Conservation (phyloP, 2,329 filamentous ascomycete genomes). For the Epichloe gansuensis region DNA sequence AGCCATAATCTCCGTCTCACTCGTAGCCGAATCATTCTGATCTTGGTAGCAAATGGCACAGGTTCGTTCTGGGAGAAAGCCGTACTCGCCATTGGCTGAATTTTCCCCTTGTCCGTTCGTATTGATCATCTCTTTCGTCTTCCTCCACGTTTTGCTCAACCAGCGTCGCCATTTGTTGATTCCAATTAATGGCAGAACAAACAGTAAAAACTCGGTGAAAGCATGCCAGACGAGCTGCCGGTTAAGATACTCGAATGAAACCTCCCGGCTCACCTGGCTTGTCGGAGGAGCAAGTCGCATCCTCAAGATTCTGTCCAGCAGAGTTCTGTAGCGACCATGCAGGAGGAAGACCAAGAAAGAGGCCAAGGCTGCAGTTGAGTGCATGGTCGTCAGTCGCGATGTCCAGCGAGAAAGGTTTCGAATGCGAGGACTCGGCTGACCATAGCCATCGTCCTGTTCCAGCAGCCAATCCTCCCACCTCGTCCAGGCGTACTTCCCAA, state of each 20-base stretch:
- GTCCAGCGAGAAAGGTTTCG: constrained; percentile 56
- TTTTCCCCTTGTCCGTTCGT: constrained; percentile 33
- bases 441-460: constrained; percentile 62
- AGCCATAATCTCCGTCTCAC: constrained; percentile 65
- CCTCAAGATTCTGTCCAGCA: constrained; percentile 72
- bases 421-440: constrained; percentile 40
- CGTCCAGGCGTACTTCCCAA: constrained; percentile 79
- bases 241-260: constrained; percentile 96
- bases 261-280: constrained; percentile 75
- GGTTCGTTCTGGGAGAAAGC: constrained; percentile 81
- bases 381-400: constrained; percentile 53
- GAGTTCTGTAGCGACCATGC: constrained; percentile 80
- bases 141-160: constrained; percentile 77
- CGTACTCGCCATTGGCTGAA: constrained; percentile 56
- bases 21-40: constrained; percentile 59
- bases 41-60: constrained; percentile 96
- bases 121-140: constrained; percentile 53
- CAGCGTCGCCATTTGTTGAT: constrained; percentile 87
- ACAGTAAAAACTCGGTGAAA: constrained; percentile 98
- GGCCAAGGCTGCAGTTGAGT: constrained; percentile 68
- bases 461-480: constrained; percentile 85
- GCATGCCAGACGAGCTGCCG: constrained; percentile 97
- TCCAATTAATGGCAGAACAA: constrained; percentile 90
- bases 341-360: constrained; percentile 87
- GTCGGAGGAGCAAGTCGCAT: constrained; percentile 78